Evolutionary conservation across 2,329 filamentous ascomycete genomes (phyloP).

Genomic region (Exophiala bonariae): DNA sequence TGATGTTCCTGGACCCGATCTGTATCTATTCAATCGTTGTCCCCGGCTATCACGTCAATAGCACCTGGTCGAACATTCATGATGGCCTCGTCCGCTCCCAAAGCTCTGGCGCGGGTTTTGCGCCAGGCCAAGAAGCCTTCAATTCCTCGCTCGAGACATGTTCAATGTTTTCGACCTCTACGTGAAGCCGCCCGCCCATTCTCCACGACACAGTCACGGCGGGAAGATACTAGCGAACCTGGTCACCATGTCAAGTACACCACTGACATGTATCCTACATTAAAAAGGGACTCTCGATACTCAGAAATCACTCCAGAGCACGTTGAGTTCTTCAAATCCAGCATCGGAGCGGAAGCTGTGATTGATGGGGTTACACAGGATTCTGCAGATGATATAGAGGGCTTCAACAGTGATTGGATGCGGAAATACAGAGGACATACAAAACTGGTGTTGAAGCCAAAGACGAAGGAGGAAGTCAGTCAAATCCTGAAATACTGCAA

Average conservation of each 20-base stretch:
- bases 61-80: no score
- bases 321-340: conserved; percentile 75
- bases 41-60: no score
- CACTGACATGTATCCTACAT: conserved; percentile 73
- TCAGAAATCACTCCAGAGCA: conserved; percentile 69
- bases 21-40: no score
- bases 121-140: conserved; percentile 16
- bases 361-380: conserved; percentile 79
- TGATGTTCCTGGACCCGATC: neutral
- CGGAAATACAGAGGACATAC: conserved; percentile 93
- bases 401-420: conserved; percentile 99
- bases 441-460: conserved; percentile 81
- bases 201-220: conserved; percentile 13
- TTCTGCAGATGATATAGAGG: conserved; percentile 76
- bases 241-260: conserved; percentile 65
- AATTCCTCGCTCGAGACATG: conserved; percentile 8
- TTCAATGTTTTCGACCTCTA: conserved; percentile 4
- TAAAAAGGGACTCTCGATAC: conserved; percentile 79
- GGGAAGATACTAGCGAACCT: conserved; percentile 21
- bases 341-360: conserved; percentile 77
- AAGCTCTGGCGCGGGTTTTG: conserved; percentile 12
- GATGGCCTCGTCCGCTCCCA: conserved; percentile 17
- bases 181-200: conserved; percentile 18
- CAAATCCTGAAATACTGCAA: conserved; percentile 93
- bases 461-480: conserved; percentile 83